Conservation (phyloP, 257 asterid genomes). For the Ehretia macrophylla region DNA sequence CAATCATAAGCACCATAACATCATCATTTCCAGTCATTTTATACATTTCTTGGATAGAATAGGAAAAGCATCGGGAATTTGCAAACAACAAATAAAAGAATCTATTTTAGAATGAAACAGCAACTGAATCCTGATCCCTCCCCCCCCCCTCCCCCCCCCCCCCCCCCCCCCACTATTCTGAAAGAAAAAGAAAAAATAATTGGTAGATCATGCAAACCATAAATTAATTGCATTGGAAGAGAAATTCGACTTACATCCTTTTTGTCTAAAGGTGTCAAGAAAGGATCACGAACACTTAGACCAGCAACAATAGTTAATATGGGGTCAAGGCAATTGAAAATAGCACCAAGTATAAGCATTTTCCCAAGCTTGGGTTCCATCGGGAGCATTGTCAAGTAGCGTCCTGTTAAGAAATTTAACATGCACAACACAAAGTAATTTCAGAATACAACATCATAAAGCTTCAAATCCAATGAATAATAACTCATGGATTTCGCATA, state of each 20-base stretch:
- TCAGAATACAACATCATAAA: slow-evolving; percentile 10
- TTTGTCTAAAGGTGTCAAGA: slow-evolving; percentile 82
- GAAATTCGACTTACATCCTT: slow-evolving; percentile 73
- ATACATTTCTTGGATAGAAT: too few species aligned
- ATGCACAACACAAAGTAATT: slow-evolving; percentile 18
- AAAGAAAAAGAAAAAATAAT: not conserved
- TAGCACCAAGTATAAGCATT: slow-evolving; percentile 89
- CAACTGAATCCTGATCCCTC: not conserved
- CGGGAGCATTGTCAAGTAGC: slow-evolving; percentile 87
- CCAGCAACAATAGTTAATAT: slow-evolving; percentile 87
- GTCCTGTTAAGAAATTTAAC: slow-evolving; percentile 50
- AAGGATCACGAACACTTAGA: slow-evolving; percentile 91
- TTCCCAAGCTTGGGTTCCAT: slow-evolving; percentile 98
- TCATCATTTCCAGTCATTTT: too few species aligned
- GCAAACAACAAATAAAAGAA: too few species aligned
- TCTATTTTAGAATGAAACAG: not conserved
- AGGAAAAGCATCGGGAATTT: too few species aligned
- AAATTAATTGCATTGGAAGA: not conserved
- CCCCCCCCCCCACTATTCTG: not conserved
- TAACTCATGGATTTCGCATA: slow-evolving; percentile 22
- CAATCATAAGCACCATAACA: too few species aligned
- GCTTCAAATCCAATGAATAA: slow-evolving; percentile 16
- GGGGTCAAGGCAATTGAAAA: slow-evolving; percentile 88
- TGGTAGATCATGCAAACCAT: not conserved
- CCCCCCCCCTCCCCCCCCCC: too few species aligned